Evolutionary conservation across 1,139 yeast genomes (phyloP).

Genomic region (Geotrichum cucujoidarum): DNA sequence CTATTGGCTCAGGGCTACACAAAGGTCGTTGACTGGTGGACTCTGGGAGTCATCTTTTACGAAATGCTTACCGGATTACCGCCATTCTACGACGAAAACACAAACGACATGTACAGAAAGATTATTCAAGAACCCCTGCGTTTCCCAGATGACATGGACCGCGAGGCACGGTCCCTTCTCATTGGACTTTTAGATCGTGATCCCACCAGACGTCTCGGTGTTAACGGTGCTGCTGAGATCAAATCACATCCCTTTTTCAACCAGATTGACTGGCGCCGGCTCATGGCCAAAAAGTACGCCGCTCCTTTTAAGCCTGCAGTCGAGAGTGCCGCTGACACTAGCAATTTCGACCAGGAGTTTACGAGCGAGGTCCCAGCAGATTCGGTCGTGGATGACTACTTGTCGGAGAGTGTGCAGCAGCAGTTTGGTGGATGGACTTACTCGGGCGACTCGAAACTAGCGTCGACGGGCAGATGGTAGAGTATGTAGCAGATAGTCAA

Average conservation of each 20-base stretch:
- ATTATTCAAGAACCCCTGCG: slow-evolving; percentile 82
- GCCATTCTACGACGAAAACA: slow-evolving; percentile 91
- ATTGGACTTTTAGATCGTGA: slow-evolving; percentile 76
- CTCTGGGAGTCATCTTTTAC: slow-evolving; percentile 86
- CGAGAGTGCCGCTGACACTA: slow-evolving; percentile 78
- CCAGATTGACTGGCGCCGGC: slow-evolving; percentile 85
- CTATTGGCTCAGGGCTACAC: slow-evolving; percentile 90
- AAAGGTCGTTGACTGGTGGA: slow-evolving; percentile 98
- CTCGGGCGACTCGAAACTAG: slow-evolving; percentile 43
- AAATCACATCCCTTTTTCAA: slow-evolving; percentile 81
- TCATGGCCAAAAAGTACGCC: slow-evolving; percentile 79
- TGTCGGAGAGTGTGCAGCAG: slow-evolving; percentile 77
- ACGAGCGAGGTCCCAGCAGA: slow-evolving; percentile 92
- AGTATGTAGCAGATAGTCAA: not conserved
- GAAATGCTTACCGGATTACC: slow-evolving; percentile 97
- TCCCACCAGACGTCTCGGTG: slow-evolving; percentile 72
- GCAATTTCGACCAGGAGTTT: slow-evolving; percentile 88
- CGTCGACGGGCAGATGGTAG: slow-evolving; percentile 15
- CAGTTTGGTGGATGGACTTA: slow-evolving; percentile 99
- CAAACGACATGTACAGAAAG: slow-evolving; percentile 87
- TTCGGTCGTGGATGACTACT: slow-evolving; percentile 85
- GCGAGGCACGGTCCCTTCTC: slow-evolving; percentile 79
- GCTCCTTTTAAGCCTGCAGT: slow-evolving; percentile 97
- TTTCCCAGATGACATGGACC: slow-evolving; percentile 84
- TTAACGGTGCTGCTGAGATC: slow-evolving; percentile 77